Evolutionary conservation across 2,329 filamentous ascomycete species (phyloP).

Genomic region (Aspergillus sp.): DNA sequence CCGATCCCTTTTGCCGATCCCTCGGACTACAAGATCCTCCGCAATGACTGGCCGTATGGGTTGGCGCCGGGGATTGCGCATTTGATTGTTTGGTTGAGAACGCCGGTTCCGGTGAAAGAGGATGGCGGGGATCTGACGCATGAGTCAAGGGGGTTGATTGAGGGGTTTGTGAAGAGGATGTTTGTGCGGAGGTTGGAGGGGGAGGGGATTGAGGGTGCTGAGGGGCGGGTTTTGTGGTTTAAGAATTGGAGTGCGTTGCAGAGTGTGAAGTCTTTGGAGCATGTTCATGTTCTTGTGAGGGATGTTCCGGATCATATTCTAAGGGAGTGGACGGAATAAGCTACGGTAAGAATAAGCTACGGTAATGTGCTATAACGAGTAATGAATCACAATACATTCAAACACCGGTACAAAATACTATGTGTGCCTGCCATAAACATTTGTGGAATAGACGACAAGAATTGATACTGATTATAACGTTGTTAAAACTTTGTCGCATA

Average conservation of each 20-base stretch:
- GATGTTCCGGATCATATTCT: constrained; percentile 42
- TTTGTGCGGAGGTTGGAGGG: constrained; percentile 42
- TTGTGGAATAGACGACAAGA: too few relatives aligned
- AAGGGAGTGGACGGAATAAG: constrained; percentile 39
- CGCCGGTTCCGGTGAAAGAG: constrained; percentile 41
- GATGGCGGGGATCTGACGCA: constrained; percentile 45
- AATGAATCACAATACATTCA: too few relatives aligned
- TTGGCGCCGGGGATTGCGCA: constrained; percentile 49
- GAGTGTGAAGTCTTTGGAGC: constrained; percentile 53
- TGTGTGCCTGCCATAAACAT: too few relatives aligned
- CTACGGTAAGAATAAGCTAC: too few relatives aligned
- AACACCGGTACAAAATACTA: too few relatives aligned
- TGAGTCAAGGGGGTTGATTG: constrained; percentile 43
- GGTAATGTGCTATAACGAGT: too few relatives aligned
- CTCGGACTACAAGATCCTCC: constrained; percentile 50
- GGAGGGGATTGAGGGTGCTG: constrained; percentile 27
- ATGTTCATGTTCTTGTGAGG: constrained; percentile 50
- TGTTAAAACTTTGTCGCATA: too few relatives aligned
- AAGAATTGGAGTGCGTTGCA: constrained; percentile 58
- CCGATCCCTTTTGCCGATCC: constrained; percentile 48
- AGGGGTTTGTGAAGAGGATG: constrained; percentile 43
- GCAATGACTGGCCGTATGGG: constrained; percentile 61
- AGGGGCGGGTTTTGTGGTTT: constrained; percentile 54
- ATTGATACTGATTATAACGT: too few relatives aligned
- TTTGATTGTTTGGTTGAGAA: constrained; percentile 53